Base-by-base conservation (phyloP, 202 grass and related monocot species). In the Zoysia matrella region DNA sequence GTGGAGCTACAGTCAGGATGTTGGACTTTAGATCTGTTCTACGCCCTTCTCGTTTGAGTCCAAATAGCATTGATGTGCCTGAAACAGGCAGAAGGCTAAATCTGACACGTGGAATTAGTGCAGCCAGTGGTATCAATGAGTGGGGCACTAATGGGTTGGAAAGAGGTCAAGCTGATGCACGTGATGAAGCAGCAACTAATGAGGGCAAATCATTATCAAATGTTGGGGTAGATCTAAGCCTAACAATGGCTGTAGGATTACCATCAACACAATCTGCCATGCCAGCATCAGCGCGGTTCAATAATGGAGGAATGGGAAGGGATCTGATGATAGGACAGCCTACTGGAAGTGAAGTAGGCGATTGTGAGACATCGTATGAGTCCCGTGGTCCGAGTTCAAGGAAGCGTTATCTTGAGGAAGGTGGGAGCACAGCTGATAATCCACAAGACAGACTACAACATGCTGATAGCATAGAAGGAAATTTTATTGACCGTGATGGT, bases 391-490 rank as follows among this genome's bases (percentile, higher is more conserved):
- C 95, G 18, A 91, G 92, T 73, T 91, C 92, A 5, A 89, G 95
- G 83, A 98, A 98, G 72, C 88, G 95, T 67, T 93, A 93, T 85
- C 86, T 92, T 70, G 95, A 98, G 89, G 95, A 95, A 81, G 88
- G 95, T 86, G 95, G 95, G 67, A 95, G 95, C 86, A 98, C 95
- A 60, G 95, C 87, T 83, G 95, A 98, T 83, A 95, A 92, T 78
- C 95, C 95, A 71, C 88, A 83, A 22, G 86, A 92, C 50, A 80
- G 80, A 81, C 47, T 93, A 82, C 90, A 91, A 11, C 90, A 81
- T 82, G 90, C 89, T 79, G 95, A 98, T 75, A 98, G 95, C 83
- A 91, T 95, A 83, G 92, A 95, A 79, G 95, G 92, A 68, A 93
- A 87, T 80, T 91, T 95, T 22, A 93, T 95, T 67, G 92, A 93